Evolutionary conservation across 192 early-diverging fungal species (phyloP), one percentile per base, ranked within the genome.

Genomic region (Coemansia sp.): DNA sequence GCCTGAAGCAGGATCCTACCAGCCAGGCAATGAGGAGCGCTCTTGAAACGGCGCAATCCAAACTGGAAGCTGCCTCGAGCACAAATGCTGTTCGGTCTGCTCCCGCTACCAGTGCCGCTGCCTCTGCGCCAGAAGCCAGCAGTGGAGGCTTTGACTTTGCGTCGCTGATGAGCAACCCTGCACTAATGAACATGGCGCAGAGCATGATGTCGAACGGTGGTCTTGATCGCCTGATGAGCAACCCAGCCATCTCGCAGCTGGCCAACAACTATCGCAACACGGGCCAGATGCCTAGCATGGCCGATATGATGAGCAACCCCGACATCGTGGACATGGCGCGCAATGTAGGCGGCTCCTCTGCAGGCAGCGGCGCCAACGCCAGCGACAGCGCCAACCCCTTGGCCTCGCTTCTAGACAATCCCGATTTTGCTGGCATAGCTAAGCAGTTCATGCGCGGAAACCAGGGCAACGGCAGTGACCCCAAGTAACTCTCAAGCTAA

Each of bases 161-260:
- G 13, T 84, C 91, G 53, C 85, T 98, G 84, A 84, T 97, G 89
- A 93, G 76, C 77, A 96, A 99, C 88, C 97, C 97, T 19, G 90
- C 89, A 29, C 84, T 99, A 64, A 98, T 98, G 95, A 85, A 83
- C 73, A 98, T 98, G 95, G 97, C 93, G 64, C 93, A 85, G 81
- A 89, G 89, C 75, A 93, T 98, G 88, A 91, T 94, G 91, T 86
- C 88, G 41, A 90, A 90, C 31, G 91, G 90, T 63, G 92, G 89
- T n/a, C 79, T 93, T 56, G 87, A 89, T 68, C 73, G 87, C 13
- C 87, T 98, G 79, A 89, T 96, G 91, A 92, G 87, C 79, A 98
- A 98, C 86, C 97, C 95, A 9, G 90, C 89, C 10, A 77, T 97
- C 62, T 86, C 91, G 42, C 87, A 91, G 68, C 93, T 98, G 93